phyloP scores from a whole-genome alignment of 306 rosid genomes.

The Pueraria montana region DNA sequence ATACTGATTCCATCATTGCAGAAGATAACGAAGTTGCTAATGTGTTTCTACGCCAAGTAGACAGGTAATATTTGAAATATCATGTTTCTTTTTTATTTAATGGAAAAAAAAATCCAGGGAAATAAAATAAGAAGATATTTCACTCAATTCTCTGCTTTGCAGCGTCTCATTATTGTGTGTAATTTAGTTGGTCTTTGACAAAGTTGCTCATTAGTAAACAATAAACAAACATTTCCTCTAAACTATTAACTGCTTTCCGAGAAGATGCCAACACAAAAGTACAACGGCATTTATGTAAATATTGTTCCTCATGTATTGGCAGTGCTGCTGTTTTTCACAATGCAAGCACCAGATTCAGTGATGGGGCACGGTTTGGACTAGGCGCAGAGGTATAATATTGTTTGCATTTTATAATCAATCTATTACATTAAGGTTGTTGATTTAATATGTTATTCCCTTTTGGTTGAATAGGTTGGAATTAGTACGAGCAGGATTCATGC shows the following conservation, averaged over 20 bases:
- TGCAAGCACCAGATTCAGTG: slow-evolving; percentile 97
- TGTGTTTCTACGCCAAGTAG: slow-evolving; percentile 84
- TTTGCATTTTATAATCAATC: neutral
- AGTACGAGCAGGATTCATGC: slow-evolving; percentile 99
- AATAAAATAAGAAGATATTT: neutral
- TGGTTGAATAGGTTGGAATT: slow-evolving; percentile 80
- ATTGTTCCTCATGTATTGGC: slow-evolving; percentile 46
- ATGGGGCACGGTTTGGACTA: slow-evolving; percentile 96
- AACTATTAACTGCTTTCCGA: neutral
- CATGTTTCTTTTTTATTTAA: neutral
- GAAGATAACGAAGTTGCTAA: slow-evolving; percentile 84
- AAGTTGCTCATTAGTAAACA: slow-evolving; percentile 20
- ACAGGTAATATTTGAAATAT: slow-evolving; percentile 65
- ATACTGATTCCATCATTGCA: slow-evolving; percentile 86
- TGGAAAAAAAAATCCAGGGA: neutral
- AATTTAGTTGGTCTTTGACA: neutral
- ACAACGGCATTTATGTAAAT: slow-evolving; percentile 13
- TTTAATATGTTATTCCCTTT: slow-evolving; percentile 1
- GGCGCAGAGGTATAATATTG: slow-evolving; percentile 89
- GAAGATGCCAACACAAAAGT: neutral
- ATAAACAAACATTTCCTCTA: neutral
- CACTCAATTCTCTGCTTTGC: slow-evolving; percentile 1
- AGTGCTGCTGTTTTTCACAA: slow-evolving; percentile 99
- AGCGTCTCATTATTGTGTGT: slow-evolving; percentile 19
- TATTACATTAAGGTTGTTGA: slow-evolving; percentile 24